These are phyloP conservation scores for Eucalyptus melliodora DNA, from an alignment of 345 rosid genomes.

Conservation along the genomic window DNA sequence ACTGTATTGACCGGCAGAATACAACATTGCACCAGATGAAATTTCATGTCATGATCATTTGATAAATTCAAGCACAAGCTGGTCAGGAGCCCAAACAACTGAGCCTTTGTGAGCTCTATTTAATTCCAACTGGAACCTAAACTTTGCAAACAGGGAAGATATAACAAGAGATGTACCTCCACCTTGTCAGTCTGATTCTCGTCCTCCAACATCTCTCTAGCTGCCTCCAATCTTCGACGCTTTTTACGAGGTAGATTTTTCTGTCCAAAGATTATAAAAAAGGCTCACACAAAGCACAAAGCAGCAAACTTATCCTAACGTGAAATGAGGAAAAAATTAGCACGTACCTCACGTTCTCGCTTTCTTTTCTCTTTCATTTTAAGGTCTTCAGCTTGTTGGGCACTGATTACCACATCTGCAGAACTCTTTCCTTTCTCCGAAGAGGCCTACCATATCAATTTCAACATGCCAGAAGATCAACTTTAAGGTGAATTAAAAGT, in stretches of 20 bases:
- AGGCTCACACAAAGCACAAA: neutral
- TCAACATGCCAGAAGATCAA: neutral
- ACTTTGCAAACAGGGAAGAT: neutral
- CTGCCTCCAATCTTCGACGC: slow-evolving; percentile 91
- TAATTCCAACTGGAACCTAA: neutral
- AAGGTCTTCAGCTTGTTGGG: slow-evolving; percentile 78
- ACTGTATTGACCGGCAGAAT: neutral
- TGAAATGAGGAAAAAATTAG: neutral
- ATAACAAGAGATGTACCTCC: slow-evolving; percentile 22
- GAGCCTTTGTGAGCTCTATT: neutral
- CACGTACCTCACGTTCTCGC: slow-evolving; percentile 69
- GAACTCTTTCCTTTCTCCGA: slow-evolving; percentile 30
- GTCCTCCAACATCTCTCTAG: slow-evolving; percentile 92
- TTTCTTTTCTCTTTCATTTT: slow-evolving; percentile 91
- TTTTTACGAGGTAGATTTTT: slow-evolving; percentile 81
- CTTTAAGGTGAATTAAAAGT: neutral
- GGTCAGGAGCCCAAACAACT: neutral
- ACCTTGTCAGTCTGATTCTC: slow-evolving; percentile 22
- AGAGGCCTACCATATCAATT: slow-evolving; percentile 28
- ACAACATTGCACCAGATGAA: neutral
- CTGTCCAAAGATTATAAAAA: slow-evolving; percentile 23
- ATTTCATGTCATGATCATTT: neutral
- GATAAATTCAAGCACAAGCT: neutral
- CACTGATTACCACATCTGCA: slow-evolving; percentile 61
- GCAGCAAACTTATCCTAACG: neutral